These are phyloP conservation scores for Wickerhamiella hasegawae DNA, from an alignment of 805 yeast genomes.

Conservation along the genomic window DNA sequence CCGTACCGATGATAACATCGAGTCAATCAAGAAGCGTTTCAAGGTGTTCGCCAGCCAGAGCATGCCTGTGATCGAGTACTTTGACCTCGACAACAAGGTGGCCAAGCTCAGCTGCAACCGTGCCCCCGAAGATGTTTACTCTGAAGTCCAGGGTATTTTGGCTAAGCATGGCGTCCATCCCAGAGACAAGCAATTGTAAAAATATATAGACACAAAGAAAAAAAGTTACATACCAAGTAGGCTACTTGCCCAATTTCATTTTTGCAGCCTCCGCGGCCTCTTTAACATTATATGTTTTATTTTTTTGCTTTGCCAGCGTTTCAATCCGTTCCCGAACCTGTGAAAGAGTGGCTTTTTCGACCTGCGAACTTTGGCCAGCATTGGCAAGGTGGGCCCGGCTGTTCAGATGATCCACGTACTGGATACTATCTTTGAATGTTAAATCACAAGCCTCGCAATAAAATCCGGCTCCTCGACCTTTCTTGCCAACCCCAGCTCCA, in stretches of 20 bases:
- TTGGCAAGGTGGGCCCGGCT: slow-evolving; percentile 39
- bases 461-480: slow-evolving; percentile 64
- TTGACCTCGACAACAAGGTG: slow-evolving; percentile 53
- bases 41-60: slow-evolving; percentile 72
- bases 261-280: not conserved
- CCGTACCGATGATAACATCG: slow-evolving; percentile 82
- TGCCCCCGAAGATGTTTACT: slow-evolving; percentile 64
- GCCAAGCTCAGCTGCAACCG: slow-evolving; percentile 66
- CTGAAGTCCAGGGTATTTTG: slow-evolving; percentile 50
- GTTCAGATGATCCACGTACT: slow-evolving; percentile 71
- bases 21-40: slow-evolving; percentile 80
- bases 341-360: slow-evolving; percentile 29
- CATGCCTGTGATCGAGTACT: slow-evolving; percentile 86
- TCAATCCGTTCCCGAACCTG: slow-evolving; percentile 31
- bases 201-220: no score
- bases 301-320: slow-evolving; percentile 21
- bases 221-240: no score
- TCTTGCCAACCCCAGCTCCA: slow-evolving; percentile 21
- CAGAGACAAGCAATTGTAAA: no score
- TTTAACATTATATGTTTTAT: slow-evolving; percentile 3
- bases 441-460: slow-evolving; percentile 66
- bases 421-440: slow-evolving; percentile 69
- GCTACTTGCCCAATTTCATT: no score
- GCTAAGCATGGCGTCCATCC: slow-evolving; percentile 21
- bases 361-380: slow-evolving; percentile 25